These are phyloP conservation scores for Psilocybe mexicana DNA, from an alignment of 1,284 basidiomycete species.

Conservation along the genomic window DNA sequence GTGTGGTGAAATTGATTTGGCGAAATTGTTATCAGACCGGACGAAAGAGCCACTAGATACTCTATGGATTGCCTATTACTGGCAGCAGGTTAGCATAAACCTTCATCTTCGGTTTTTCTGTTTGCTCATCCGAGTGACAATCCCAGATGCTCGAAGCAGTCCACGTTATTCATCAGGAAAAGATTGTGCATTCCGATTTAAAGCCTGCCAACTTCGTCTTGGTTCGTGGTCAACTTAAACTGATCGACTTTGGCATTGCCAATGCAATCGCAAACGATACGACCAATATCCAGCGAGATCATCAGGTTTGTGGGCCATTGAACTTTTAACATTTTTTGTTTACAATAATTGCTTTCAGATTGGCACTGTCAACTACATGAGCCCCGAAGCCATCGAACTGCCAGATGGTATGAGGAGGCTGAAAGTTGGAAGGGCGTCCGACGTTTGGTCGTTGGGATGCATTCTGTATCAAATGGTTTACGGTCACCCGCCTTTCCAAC, in stretches of 20 bases:
- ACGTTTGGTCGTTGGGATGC: constrained; percentile 97
- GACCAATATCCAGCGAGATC: constrained; percentile 93
- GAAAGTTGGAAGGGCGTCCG: constrained; percentile 85
- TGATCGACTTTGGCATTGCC: constrained; percentile 97
- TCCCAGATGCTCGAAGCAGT: constrained; percentile 92
- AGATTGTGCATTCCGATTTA: constrained; percentile 94
- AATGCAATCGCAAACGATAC: constrained; percentile 97
- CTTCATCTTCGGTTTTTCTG: neutral
- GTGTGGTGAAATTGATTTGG: constrained; percentile 89
- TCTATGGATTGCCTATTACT: constrained; percentile 92
- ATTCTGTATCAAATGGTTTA: constrained; percentile 99
- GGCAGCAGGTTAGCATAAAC: constrained; percentile 78
- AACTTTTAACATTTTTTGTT: neutral
- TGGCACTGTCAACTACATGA: constrained; percentile 96
- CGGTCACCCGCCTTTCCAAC: constrained; percentile 90
- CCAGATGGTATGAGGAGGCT: constrained; percentile 76
- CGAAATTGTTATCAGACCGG: constrained; percentile 79
- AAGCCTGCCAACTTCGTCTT: constrained; percentile 97
- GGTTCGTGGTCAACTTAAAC: constrained; percentile 88
- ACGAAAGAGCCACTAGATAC: constrained; percentile 82
- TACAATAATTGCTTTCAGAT: constrained; percentile 49
- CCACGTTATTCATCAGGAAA: constrained; percentile 93
- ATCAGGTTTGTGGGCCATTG: constrained; percentile 58
- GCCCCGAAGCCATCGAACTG: constrained; percentile 87
- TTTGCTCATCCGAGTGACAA: constrained; percentile 5